Percentiles rank a stretch among this genome's conserved stretches.
Evolutionary conservation across 164 flowering plant species (phyloP).

Genomic region (Tinospora cordifolia): DNA sequence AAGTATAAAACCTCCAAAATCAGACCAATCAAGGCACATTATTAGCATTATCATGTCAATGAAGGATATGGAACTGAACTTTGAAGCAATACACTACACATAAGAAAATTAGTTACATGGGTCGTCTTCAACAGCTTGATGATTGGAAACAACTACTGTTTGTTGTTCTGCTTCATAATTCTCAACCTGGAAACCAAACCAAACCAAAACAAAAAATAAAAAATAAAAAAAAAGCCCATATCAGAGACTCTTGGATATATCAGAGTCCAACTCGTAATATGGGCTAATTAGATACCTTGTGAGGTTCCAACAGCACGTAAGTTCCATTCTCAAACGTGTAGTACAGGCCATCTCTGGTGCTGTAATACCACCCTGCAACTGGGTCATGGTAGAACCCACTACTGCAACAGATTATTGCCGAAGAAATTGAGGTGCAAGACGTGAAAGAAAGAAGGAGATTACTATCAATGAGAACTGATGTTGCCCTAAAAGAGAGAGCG

Average conservation of each 20-base stretch:
- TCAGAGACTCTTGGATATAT: not conserved
- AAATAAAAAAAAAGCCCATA: not conserved
- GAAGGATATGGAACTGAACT: not conserved
- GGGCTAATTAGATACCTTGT: conserved; percentile 24
- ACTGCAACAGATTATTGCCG: conserved; percentile 31
- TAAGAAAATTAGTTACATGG: conserved; percentile 7
- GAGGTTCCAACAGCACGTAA: conserved; percentile 55
- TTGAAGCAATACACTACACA: not conserved
- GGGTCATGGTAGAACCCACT: conserved; percentile 93
- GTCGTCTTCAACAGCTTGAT: conserved; percentile 20
- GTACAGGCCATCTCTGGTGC: conserved; percentile 64
- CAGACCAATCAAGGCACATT: not conserved
- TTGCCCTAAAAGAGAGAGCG: not conserved
- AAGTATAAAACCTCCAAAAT: not conserved
- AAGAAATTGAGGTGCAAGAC: no score
- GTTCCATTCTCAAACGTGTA: conserved; percentile 81
- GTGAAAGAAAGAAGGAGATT: no score
- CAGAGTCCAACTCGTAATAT: not conserved
- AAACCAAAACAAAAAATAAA: not conserved
- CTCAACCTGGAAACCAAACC: no score
- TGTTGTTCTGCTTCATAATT: conserved; percentile 17
- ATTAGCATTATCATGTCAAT: not conserved
- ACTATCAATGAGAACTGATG: not conserved
- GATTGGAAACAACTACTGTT: conserved; percentile 14
- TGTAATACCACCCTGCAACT: conserved; percentile 80